Conservation (phyloP, 768 basidiomycete species). For the Lactarius sp. region DNA sequence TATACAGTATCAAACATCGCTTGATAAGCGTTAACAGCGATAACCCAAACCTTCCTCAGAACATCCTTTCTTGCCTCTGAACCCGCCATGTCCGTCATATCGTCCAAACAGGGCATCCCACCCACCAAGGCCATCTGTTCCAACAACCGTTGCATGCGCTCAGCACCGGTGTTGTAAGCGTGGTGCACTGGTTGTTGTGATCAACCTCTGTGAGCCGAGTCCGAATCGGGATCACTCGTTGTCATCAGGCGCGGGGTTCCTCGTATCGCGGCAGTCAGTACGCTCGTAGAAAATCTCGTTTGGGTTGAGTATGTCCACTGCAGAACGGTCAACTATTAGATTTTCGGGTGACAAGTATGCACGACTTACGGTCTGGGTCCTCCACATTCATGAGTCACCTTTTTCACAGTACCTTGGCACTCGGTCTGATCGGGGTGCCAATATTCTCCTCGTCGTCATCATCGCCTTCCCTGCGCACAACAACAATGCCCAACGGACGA, state of each 20-base stretch:
- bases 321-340: neutral
- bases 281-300: constrained; percentile 53
- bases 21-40: constrained; percentile 11
- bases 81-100: neutral
- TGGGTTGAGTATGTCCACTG: constrained; percentile 47
- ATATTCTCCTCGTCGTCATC: constrained; percentile 33
- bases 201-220: constrained; percentile 38
- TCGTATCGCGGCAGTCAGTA: constrained; percentile 29
- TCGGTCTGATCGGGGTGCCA: constrained; percentile 52
- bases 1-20: constrained; percentile 24
- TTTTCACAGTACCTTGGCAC: constrained; percentile 87
- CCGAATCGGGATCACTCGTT: constrained; percentile 46
- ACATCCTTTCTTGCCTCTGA: neutral
- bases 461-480: neutral
- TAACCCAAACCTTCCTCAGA: constrained; percentile 10
- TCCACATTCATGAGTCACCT: constrained; percentile 55
- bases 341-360: neutral
- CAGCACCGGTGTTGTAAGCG: constrained; percentile 92
- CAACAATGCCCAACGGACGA: constrained; percentile 6
- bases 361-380: constrained; percentile 43
- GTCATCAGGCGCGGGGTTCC: constrained; percentile 30
- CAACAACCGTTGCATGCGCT: constrained; percentile 61
- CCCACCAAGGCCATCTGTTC: constrained; percentile 30
- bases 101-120: constrained; percentile 28
- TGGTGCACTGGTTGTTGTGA: constrained; percentile 56